Conservation (phyloP, 352 stramenopile genomes). For the Pythium guiyangense region DNA sequence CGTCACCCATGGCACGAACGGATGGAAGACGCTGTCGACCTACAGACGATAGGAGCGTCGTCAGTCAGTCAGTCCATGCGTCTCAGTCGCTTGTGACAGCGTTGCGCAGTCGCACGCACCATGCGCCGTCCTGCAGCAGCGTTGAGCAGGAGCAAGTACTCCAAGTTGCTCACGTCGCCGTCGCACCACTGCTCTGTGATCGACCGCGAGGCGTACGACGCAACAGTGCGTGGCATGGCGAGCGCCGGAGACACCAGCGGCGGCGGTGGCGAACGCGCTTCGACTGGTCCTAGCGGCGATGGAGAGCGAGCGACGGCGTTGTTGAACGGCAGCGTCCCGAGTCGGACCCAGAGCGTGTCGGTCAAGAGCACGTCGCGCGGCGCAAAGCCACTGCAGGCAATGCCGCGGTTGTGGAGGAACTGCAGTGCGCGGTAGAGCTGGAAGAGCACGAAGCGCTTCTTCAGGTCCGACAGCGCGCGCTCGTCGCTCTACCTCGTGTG, state of each 20-base stretch:
- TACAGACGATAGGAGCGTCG: constrained; percentile 14
- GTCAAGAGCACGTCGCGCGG: constrained; percentile 41
- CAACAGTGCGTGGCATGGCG: constrained; percentile 12
- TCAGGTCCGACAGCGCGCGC: constrained; percentile 38
- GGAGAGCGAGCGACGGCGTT: neutral
- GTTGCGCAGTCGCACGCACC: no score
- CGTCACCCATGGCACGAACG: constrained; percentile 95
- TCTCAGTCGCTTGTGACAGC: no score
- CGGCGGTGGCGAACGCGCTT: neutral
- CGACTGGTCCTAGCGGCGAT: neutral
- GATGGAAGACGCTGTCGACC: constrained; percentile 82
- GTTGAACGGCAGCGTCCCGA: constrained; percentile 32
- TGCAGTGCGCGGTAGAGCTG: constrained; percentile 41
- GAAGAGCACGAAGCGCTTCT: constrained; percentile 66
- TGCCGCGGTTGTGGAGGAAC: constrained; percentile 35
- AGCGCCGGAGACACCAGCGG: no score
- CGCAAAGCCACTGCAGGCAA: constrained; percentile 38
- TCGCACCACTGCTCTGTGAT: constrained; percentile 87
- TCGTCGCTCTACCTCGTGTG: constrained; percentile 19
- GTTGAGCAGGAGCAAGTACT: constrained; percentile 93
- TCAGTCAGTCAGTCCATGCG: neutral
- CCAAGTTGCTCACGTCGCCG: constrained; percentile 89
- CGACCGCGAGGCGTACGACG: constrained; percentile 21
- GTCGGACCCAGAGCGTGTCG: constrained; percentile 43
- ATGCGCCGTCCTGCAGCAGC: constrained; percentile 82